These are phyloP conservation scores for Candida arabinofermentans DNA, from an alignment of 805 yeast genomes.

Conservation along the genomic window DNA sequence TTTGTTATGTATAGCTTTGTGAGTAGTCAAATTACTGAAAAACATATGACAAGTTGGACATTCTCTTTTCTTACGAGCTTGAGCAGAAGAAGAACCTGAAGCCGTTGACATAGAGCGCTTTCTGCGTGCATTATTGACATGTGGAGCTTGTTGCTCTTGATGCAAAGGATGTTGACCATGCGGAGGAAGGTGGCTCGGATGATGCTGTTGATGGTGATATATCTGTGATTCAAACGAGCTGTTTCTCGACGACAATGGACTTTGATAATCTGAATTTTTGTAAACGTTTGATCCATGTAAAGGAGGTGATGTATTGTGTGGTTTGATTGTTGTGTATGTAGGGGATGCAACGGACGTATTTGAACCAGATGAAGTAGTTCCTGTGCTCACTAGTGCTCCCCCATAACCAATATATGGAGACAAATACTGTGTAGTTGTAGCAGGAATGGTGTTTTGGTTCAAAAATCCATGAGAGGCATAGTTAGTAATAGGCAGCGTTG, in stretches of 20 bases:
- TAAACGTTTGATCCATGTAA: conserved; percentile 4
- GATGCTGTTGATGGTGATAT: neutral
- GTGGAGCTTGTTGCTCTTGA: neutral
- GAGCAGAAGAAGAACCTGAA: conserved; percentile 7
- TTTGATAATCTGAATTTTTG: conserved; percentile 5
- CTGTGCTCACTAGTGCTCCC: neutral
- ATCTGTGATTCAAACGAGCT: conserved; percentile 2
- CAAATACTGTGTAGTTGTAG: neutral
- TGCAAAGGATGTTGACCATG: neutral
- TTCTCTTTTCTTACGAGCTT: conserved; percentile 32
- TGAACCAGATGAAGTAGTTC: neutral
- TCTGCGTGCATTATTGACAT: conserved; percentile 1
- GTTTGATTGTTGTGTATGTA: conserved; percentile 5
- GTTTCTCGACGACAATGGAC: conserved; percentile 6
- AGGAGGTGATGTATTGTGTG: conserved; percentile 4
- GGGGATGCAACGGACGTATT: conserved; percentile 2
- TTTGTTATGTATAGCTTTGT: conserved; percentile 73
- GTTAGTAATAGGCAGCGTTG: conserved; percentile 20
- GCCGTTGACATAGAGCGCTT: conserved; percentile 6
- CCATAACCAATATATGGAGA: neutral
- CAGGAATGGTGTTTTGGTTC: neutral
- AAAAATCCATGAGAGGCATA: conserved; percentile 6
- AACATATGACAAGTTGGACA: conserved; percentile 39
- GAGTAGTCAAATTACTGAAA: conserved; percentile 81
- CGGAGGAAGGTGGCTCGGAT: conserved; percentile 1